These are phyloP conservation scores for Trichoderma afroharzianum DNA, from an alignment of 2,329 filamentous ascomycete genomes.

Conservation along the genomic window DNA sequence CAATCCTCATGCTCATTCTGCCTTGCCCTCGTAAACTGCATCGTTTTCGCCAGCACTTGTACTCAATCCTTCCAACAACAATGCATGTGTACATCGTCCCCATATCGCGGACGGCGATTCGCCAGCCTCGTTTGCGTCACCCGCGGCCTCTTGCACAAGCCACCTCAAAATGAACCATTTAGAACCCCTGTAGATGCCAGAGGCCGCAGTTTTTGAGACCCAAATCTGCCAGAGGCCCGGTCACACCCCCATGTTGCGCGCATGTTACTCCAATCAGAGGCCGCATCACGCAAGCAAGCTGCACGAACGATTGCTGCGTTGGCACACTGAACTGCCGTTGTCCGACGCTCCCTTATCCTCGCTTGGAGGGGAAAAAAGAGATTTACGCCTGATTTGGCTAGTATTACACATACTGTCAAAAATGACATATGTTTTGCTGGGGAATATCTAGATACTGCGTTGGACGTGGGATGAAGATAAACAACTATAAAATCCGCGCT, in stretches of 20 bases:
- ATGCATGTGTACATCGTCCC: not conserved
- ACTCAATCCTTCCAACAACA: not conserved
- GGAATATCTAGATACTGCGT: too few relatives aligned
- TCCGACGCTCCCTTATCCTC: not conserved
- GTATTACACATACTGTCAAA: not conserved
- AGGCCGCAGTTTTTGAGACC: not conserved
- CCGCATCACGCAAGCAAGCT: not conserved
- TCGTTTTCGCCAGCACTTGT: rapidly evolving
- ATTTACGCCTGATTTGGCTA: not conserved
- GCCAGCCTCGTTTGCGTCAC: not conserved
- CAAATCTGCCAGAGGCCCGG: not conserved
- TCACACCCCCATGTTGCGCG: not conserved
- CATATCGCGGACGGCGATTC: not conserved
- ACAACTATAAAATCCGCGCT: not conserved
- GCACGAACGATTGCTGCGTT: not conserved
- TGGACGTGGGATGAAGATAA: not conserved
- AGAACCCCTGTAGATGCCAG: not conserved
- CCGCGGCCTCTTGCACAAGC: not conserved
- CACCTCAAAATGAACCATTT: not conserved
- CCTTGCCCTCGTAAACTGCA: not conserved
- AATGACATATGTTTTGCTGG: not conserved
- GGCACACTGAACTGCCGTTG: not conserved
- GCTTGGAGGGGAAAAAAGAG: not conserved
- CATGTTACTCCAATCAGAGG: not conserved
- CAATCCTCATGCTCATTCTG: not conserved